Evolutionary conservation across 345 rosid genomes (phyloP).

Genomic region (Excoecaria cochinchinensis): DNA sequence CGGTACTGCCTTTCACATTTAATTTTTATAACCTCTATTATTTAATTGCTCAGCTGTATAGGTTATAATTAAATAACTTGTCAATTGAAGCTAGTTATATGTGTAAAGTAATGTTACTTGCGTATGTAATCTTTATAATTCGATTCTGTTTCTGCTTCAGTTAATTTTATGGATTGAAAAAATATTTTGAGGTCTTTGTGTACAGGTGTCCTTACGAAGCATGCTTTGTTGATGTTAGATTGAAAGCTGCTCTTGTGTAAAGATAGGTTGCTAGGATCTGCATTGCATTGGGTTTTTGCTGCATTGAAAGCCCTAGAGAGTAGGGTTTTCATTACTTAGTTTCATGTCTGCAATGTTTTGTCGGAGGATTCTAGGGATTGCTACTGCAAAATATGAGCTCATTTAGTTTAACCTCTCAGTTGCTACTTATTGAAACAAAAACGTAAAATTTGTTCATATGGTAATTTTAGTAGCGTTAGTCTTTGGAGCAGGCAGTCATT

Average conservation of each 20-base stretch:
- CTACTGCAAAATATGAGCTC: neutral
- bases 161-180: neutral
- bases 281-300: neutral
- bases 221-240: neutral
- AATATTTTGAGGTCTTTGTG: neutral
- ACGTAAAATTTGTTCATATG: neutral
- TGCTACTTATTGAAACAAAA: neutral
- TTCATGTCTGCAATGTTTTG: neutral
- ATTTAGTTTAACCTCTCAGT: neutral
- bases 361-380: neutral
- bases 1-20: slow-evolving; percentile 33
- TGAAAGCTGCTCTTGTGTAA: neutral
- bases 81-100: neutral
- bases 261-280: neutral
- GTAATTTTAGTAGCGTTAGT: neutral
- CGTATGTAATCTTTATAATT: neutral
- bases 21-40: neutral
- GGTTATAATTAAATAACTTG: neutral
- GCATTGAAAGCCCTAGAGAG: no score
- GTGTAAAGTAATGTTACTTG: neutral
- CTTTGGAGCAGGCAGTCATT: neutral
- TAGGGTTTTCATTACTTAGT: neutral
- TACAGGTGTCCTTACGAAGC: neutral
- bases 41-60: neutral
- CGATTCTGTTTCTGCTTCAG: neutral